phyloP scores from a whole-genome alignment of 768 basidiomycete genomes.

The Imleria badia region DNA sequence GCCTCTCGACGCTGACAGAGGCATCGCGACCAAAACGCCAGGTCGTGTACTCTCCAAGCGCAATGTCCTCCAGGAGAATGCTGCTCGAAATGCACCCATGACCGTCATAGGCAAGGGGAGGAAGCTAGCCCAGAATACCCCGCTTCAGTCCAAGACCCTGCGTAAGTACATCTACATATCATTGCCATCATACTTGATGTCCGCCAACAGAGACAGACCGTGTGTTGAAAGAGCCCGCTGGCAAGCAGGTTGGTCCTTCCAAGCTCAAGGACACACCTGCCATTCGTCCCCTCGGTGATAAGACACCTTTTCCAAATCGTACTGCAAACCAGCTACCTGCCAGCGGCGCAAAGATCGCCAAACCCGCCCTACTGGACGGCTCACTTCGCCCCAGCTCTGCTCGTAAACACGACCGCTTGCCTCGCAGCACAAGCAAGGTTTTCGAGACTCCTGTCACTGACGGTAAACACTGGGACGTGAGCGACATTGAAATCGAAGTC shows the following conservation, averaged over 20 bases:
- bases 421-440: conserved; percentile 45
- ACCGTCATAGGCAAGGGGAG: conserved; percentile 50
- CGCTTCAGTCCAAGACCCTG: conserved; percentile 31
- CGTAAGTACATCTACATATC: conserved; percentile 19
- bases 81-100: conserved; percentile 35
- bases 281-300: conserved; percentile 63
- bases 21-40: conserved; percentile 49
- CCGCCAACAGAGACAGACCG: conserved; percentile 19
- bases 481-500: conserved; percentile 48
- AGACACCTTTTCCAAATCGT: conserved; percentile 76
- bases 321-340: conserved; percentile 33
- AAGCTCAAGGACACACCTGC: conserved; percentile 25
- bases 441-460: conserved; percentile 68
- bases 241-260: conserved; percentile 29
- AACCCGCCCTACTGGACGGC: conserved; percentile 40
- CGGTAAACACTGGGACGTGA: conserved; percentile 77
- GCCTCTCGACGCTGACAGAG: conserved; percentile 29
- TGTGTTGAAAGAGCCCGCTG: conserved; percentile 18
- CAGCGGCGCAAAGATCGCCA: conserved; percentile 37
- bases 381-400: conserved; percentile 65
- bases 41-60: conserved; percentile 44
- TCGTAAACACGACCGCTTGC: conserved; percentile 60
- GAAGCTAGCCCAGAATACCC: conserved; percentile 37
- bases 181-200: background rate
- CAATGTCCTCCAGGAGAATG: conserved; percentile 50